phyloP scores from a whole-genome alignment of 257 asterid species.

The Striga asiatica region DNA sequence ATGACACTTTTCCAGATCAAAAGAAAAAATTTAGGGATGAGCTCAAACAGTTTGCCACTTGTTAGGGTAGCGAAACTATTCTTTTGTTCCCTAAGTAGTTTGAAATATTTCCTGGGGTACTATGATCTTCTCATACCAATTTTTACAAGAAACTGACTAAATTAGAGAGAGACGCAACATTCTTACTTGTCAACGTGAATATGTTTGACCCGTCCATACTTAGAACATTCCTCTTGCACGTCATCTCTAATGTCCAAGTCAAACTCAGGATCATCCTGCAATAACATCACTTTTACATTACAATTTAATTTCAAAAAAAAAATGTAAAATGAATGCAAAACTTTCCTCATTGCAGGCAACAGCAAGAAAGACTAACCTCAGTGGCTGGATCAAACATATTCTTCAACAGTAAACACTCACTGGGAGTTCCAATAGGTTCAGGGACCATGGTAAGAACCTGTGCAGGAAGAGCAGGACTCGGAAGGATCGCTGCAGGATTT shows the following conservation, averaged over 20 bases:
- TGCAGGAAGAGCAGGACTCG: constrained; percentile 39
- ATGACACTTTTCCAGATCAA: no score
- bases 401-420: constrained; percentile 88
- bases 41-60: no score
- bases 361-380: constrained; percentile 49
- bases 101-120: no score
- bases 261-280: constrained; percentile 83
- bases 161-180: background rate
- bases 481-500: constrained; percentile 40
- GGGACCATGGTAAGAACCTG: constrained; percentile 52
- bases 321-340: background rate
- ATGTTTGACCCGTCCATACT: constrained; percentile 83
- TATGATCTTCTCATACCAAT: background rate
- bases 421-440: constrained; percentile 90
- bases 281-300: background rate
- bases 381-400: constrained; percentile 93
- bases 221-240: constrained; percentile 87
- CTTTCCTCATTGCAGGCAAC: background rate
- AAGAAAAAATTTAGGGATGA: no score
- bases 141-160: background rate
- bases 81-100: no score
- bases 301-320: background rate
- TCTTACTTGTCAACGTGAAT: constrained; percentile 86
- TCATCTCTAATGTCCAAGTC: constrained; percentile 90
- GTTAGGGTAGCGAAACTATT: no score